Conservation (phyloP, 2,329 filamentous ascomycete genomes). For the Aureobasidium uvarum region DNA sequence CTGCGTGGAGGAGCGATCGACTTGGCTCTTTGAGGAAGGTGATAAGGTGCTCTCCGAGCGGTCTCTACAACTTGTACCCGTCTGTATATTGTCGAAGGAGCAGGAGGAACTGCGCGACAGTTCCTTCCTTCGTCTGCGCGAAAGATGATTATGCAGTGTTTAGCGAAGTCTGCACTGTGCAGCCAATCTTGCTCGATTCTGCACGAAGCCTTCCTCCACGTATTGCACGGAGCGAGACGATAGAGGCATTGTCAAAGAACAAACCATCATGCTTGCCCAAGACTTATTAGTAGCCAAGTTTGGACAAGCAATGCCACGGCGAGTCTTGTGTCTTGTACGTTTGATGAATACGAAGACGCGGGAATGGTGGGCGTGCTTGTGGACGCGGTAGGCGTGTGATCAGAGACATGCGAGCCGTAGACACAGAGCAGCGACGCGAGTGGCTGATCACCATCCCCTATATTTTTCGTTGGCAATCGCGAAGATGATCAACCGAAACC, state of each 20-base stretch:
- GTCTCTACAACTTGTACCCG: not conserved
- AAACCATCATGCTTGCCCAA: not conserved
- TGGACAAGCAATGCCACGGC: slow-evolving; percentile 13
- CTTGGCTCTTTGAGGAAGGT: slow-evolving; percentile 2
- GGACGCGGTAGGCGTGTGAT: not conserved
- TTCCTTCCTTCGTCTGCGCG: not conserved
- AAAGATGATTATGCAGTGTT: not conserved
- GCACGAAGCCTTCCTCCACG: not conserved
- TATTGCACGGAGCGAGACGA: not conserved
- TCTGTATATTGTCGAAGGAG: not conserved
- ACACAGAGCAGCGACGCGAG: not conserved
- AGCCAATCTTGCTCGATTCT: not conserved
- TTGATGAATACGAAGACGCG: not conserved
- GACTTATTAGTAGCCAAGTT: not conserved
- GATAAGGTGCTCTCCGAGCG: not conserved
- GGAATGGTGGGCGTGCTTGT: not conserved
- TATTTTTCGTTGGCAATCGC: not conserved
- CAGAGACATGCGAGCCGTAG: not conserved
- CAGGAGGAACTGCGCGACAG: not conserved
- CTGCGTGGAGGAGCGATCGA: not conserved
- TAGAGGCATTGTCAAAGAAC: not conserved
- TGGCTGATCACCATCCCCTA: not conserved
- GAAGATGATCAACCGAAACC: not conserved
- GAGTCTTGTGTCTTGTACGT: not conserved
- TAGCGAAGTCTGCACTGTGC: not conserved